Percentiles rank a stretch among this genome's conserved stretches.
phyloP scores from a whole-genome alignment of 306 rosid species.

The Cucumis melo region DNA sequence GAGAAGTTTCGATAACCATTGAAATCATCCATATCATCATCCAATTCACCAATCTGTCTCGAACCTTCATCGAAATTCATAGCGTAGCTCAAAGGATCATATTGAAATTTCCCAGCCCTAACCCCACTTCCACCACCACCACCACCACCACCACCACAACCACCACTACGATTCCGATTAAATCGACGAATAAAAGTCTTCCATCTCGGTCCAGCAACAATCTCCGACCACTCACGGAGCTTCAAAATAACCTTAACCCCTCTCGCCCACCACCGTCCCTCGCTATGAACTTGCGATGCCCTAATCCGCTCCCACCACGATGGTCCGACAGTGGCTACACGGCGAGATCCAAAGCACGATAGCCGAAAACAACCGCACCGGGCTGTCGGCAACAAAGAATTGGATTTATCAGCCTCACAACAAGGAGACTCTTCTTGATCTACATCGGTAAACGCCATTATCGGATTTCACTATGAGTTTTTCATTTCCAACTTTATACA shows the following conservation, averaged over 20 bases:
- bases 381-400: conserved; percentile 16
- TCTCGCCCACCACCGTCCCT: conserved; percentile 52
- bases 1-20: conserved; percentile 50
- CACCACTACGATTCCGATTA: conserved; percentile 33
- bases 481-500: background rate
- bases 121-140: conserved; percentile 9
- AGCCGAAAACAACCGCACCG: conserved; percentile 50
- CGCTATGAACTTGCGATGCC: conserved; percentile 12
- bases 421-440: conserved; percentile 36
- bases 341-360: conserved; percentile 40
- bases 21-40: conserved; percentile 21
- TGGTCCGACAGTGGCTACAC: conserved; percentile 15
- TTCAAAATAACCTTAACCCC: conserved; percentile 50
- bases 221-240: conserved; percentile 82
- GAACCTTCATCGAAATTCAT: conserved; percentile 74
- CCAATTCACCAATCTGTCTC: conserved; percentile 24
- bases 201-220: conserved; percentile 93
- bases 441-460: conserved; percentile 17
- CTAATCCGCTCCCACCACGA: conserved; percentile 68
- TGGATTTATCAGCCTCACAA: conserved; percentile 18
- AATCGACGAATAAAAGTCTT: conserved; percentile 79
- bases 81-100: conserved; percentile 77
- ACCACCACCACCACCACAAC: conserved; percentile 11
- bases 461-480: conserved; percentile 4
- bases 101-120: conserved; percentile 53